A percentile compares a stretch with the other conserved stretches of the same genome.
phyloP scores from a whole-genome alignment of 108 stramenopile species.

The Cylindrotheca closterium region DNA sequence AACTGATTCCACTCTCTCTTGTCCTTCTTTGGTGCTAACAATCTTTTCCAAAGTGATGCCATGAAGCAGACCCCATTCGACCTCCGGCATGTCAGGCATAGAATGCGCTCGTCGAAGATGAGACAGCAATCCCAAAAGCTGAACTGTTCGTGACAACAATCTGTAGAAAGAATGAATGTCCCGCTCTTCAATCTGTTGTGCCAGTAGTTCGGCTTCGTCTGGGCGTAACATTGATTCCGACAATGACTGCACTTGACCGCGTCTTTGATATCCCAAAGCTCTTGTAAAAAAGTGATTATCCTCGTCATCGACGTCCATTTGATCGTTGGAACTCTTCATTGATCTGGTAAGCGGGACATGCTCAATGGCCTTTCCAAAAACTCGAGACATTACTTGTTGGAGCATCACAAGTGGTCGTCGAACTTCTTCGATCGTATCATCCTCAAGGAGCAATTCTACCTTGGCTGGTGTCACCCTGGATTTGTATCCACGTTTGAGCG shows the following conservation, averaged over 20 bases:
- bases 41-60: slow-evolving; percentile 71
- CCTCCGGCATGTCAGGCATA: slow-evolving; percentile 66
- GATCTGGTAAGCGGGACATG: slow-evolving; percentile 45
- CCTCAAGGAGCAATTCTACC: slow-evolving; percentile 80
- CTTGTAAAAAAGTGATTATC: slow-evolving; percentile 42
- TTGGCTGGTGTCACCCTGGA: slow-evolving; percentile 57
- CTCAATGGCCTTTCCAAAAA: slow-evolving; percentile 58
- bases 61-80: slow-evolving; percentile 85
- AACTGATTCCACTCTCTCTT: slow-evolving; percentile 72
- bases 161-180: slow-evolving; percentile 84
- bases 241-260: slow-evolving; percentile 24
- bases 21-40: slow-evolving; percentile 63
- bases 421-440: slow-evolving; percentile 57
- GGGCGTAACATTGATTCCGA: slow-evolving; percentile 14
- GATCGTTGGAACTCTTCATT: slow-evolving; percentile 24
- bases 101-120: slow-evolving; percentile 64
- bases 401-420: slow-evolving; percentile 48
- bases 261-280: slow-evolving; percentile 55
- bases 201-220: slow-evolving; percentile 44
- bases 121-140: slow-evolving; percentile 68
- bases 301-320: slow-evolving; percentile 65
- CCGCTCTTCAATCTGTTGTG: slow-evolving; percentile 70
- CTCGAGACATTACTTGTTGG: slow-evolving; percentile 49
- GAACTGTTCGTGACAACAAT: slow-evolving; percentile 68
- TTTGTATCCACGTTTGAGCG: slow-evolving; percentile 35